These are phyloP conservation scores for Sphagnum fallax DNA, from an alignment of 228 moss, liverwort and hornwort species.

Conservation along the genomic window DNA sequence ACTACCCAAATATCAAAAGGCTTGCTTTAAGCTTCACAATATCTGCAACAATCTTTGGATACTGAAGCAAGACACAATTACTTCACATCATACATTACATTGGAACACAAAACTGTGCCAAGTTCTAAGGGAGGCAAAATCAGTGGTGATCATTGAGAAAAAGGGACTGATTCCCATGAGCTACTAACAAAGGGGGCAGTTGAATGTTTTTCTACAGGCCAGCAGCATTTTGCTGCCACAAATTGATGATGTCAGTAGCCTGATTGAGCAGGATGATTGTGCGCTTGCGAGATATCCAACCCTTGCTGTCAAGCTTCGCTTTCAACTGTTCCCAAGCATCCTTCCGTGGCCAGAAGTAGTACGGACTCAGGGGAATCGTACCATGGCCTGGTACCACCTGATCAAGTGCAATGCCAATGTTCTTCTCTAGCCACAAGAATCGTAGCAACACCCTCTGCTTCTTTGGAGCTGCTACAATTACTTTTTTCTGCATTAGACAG, in stretches of 20 bases:
- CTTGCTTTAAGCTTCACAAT: too few relatives aligned
- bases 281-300: constrained; percentile 91
- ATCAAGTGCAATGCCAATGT: constrained; percentile 93
- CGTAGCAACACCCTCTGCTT: constrained; percentile 84
- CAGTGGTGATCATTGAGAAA: too few relatives aligned
- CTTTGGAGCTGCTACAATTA: constrained; percentile 36
- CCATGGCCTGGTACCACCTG: constrained; percentile 96
- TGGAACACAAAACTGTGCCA: too few relatives aligned
- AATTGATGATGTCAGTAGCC: constrained; percentile 95
- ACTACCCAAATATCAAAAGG: too few relatives aligned
- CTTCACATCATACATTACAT: too few relatives aligned
- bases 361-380: constrained; percentile 86
- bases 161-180: too few relatives aligned
- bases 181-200: too few relatives aligned
- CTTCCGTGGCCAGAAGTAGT: constrained; percentile 99
- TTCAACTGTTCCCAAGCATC: constrained; percentile 98
- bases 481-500: constrained; percentile 43
- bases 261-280: constrained; percentile 96
- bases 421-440: constrained; percentile 98
- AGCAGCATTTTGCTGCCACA: constrained; percentile 98
- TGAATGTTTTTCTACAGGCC: constrained; percentile 30
- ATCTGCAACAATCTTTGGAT: too few relatives aligned
- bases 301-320: constrained; percentile 92
- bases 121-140: too few relatives aligned
- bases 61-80: too few relatives aligned